Percentiles rank a stretch among this genome's conserved stretches.
phyloP scores from a whole-genome alignment of 2,329 filamentous ascomycete species.

The Phoma herbarum region DNA sequence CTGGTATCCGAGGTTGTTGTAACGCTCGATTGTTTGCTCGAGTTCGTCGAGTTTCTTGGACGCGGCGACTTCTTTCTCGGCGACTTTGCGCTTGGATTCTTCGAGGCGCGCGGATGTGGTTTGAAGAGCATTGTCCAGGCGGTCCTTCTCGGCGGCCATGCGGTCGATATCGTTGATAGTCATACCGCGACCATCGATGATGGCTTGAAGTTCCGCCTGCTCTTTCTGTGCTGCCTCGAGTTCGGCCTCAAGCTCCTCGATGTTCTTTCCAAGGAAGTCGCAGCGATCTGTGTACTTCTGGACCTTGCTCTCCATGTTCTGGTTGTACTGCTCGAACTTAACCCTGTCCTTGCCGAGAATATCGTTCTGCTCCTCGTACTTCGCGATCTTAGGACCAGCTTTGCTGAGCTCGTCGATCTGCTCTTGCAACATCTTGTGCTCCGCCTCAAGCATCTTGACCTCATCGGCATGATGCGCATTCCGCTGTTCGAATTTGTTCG shows the following conservation, averaged over 20 bases:
- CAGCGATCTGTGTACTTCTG: slow-evolving; percentile 88
- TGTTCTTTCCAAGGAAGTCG: slow-evolving; percentile 83
- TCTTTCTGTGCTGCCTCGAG: slow-evolving; percentile 85
- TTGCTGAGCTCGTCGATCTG: slow-evolving; percentile 93
- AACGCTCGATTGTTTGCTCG: slow-evolving; percentile 87
- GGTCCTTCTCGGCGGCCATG: slow-evolving; percentile 94
- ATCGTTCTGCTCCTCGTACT: slow-evolving; percentile 87
- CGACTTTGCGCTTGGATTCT: slow-evolving; percentile 82
- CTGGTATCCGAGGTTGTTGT: slow-evolving; percentile 94
- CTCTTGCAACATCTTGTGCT: slow-evolving; percentile 80
- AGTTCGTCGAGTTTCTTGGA: slow-evolving; percentile 87
- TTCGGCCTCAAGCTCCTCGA: slow-evolving; percentile 84
- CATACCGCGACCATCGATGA: slow-evolving; percentile 91
- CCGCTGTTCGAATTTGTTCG: slow-evolving; percentile 81
- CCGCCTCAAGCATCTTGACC: slow-evolving; percentile 83
- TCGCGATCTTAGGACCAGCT: slow-evolving; percentile 80
- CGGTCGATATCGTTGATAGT: slow-evolving; percentile 98
- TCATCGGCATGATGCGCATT: slow-evolving; percentile 88
- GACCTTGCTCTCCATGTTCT: slow-evolving; percentile 80
- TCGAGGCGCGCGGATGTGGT: slow-evolving; percentile 78
- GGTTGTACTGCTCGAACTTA: slow-evolving; percentile 96
- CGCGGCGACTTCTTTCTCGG: slow-evolving; percentile 88
- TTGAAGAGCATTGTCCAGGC: slow-evolving; percentile 88
- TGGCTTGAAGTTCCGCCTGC: slow-evolving; percentile 78
- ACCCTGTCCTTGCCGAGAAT: slow-evolving; percentile 93